Base-by-base conservation (phyloP, 768 basidiomycete genomes). In the Termitomyces sp. region DNA sequence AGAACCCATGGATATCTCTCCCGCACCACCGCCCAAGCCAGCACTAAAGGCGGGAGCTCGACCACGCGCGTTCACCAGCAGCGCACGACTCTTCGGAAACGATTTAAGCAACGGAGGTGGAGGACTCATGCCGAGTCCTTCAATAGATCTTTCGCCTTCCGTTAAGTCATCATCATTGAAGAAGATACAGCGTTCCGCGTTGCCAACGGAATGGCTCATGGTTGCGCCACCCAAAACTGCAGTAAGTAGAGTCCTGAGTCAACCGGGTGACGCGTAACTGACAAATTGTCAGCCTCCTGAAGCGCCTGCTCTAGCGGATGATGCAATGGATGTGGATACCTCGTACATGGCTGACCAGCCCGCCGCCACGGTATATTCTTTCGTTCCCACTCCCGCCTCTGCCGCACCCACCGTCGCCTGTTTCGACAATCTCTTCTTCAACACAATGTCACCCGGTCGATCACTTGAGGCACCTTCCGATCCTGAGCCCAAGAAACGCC, bases 1-100 rank as follows among this genome's bases (percentile, higher is more conserved):
- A 49, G 78, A 86, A 51, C 81, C 88, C 4, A 92, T 92, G 91
- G 90, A 92, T 65, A 87, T 93, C 46, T 92, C 90, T 4, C 91
- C 91, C 9, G 82, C 80, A 23, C 86, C 71, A 63, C 67, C 69
- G 59, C 56, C 66, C 54, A 71, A 68, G 61, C 59, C 68, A 48
- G 37, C 53, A 53, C 50, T 64, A 37, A 72, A 72, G 59, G 52
- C 64, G 19, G 64, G 68, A 21, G 69, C 68, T 37, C 82, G 88
- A 25, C 84, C 87, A 4, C 82, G 86, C 52, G 85, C 87, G 25
- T 83, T 82, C 56, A 89, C 87, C 0, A 85, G 80, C 58, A 79
- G 76, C 11, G 80, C 83, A 12, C 79, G 90, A 49, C 70, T 88
- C 53, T 92, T 92, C 63, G 91, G 90, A 5, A 80, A 77, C 56